Base-by-base conservation (phyloP, 179 eudicot genomes). In the Nepenthes alata region DNA sequence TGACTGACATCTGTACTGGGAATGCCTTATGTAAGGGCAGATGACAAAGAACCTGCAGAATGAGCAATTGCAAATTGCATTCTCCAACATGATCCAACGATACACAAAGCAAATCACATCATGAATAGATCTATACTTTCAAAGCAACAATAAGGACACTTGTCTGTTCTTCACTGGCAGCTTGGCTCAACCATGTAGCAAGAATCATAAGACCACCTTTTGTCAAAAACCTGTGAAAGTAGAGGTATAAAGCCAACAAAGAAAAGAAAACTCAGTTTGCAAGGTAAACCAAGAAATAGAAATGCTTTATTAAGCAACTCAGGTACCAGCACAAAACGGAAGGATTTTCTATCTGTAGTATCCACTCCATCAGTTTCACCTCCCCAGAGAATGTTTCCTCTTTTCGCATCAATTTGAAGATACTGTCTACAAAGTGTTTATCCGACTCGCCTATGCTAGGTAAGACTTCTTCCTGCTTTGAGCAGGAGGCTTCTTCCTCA, bases 131-230 rank as follows among this genome's bases (percentile, higher is more conserved):
- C 8, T 55, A 37, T 65, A 90, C 99, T 96, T 84, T 83, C 47
- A 94, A 77, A 64, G 78, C 73, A 63, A 77, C 80, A 62, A 75
- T 78, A 65, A 94, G 84, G 69, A 85, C 85, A 75, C 81, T 90
- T 34, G 99, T 83, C 80, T 94, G 99, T 53, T 94, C 99, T 82
- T 94, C 99, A 55, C 53, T 72, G 51, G 86, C 91, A 65, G 99
- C 99, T 74, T 85, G 81, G 73, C 89, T 84, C 79, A 90, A 69
- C 99, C 99, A 94, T 48, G 94, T 79, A 41, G 90, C 91, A 66
- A 94, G 73, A 76, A 94, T 90, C 94, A 94, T 85, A 37, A 90
- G 80, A 68, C 99, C 91, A n/a, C 93, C 99, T 75, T 84, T 81
- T 4, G 67, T 77, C 70, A 90, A 80, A 64, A 94, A 90, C 97